Conservation (phyloP, 2,329 filamentous ascomycete genomes). For the Clarireedia paspali region DNA sequence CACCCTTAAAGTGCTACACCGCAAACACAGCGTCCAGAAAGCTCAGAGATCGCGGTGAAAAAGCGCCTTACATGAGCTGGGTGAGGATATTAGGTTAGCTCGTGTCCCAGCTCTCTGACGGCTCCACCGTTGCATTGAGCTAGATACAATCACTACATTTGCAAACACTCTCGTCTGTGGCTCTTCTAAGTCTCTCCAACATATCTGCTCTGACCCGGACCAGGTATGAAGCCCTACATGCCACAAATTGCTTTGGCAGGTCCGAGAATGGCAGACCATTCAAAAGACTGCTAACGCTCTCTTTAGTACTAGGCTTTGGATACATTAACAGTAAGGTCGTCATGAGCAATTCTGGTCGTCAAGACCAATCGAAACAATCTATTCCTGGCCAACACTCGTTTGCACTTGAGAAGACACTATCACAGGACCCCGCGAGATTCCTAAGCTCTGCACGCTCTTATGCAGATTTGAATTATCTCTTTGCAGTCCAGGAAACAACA, state of each 20-base stretch:
- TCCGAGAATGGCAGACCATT: too few species aligned
- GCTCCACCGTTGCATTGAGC: background rate
- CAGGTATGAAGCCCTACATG: background rate
- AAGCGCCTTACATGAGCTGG: background rate
- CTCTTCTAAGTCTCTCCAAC: too few species aligned
- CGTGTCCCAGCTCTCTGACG: background rate
- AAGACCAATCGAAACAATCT: slow-evolving; percentile 1
- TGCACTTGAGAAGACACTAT: background rate
- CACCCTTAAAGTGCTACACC: background rate
- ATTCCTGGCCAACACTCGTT: slow-evolving; percentile 1
- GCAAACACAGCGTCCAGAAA: background rate
- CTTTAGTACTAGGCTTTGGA: too few species aligned
- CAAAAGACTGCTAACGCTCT: too few species aligned
- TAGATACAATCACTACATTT: background rate
- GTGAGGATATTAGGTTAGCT: background rate
- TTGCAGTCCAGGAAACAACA: slow-evolving; percentile 22
- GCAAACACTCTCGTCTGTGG: background rate
- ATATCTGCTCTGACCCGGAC: too few species aligned
- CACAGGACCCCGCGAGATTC: slow-evolving; percentile 1
- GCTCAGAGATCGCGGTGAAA: background rate
- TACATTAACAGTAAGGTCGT: too few species aligned
- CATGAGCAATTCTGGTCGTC: slow-evolving; percentile 1
- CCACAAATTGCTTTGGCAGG: background rate
- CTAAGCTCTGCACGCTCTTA: slow-evolving; percentile 6
- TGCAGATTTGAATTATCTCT: slow-evolving; percentile 25